These are phyloP conservation scores for Naumovozyma baii DNA, from an alignment of 805 yeast species.

Conservation along the genomic window DNA sequence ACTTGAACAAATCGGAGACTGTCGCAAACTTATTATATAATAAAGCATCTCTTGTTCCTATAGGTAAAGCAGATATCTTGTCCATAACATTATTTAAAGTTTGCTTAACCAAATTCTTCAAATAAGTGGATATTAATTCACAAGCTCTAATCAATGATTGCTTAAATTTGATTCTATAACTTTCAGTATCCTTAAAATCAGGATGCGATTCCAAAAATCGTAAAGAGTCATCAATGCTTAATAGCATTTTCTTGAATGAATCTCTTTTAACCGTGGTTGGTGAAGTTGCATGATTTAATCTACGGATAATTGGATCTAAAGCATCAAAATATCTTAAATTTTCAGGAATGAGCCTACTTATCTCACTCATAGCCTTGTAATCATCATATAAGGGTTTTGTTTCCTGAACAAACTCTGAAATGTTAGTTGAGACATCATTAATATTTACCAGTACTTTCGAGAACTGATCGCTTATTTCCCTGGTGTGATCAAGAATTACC, in stretches of 20 bases:
- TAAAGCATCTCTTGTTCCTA: conserved; percentile 46
- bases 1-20: conserved; percentile 34
- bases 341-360: conserved; percentile 47
- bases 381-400: conserved; percentile 38
- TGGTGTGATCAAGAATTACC: conserved; percentile 31
- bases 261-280: conserved; percentile 47
- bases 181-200: conserved; percentile 60
- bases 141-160: conserved; percentile 78
- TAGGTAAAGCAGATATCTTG: conserved; percentile 13
- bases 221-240: conserved; percentile 57
- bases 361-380: conserved; percentile 39
- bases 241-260: conserved; percentile 45
- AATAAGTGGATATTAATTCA: conserved; percentile 61
- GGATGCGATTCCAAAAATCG: conserved; percentile 44
- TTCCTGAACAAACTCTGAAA: conserved; percentile 35
- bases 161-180: conserved; percentile 61
- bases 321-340: conserved; percentile 59
- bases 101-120: conserved; percentile 35
- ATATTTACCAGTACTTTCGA: conserved; percentile 27
- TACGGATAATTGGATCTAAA: conserved; percentile 58
- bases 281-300: conserved; percentile 63
- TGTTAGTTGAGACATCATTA: conserved; percentile 22
- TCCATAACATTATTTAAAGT: conserved; percentile 24
- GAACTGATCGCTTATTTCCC: conserved; percentile 26
- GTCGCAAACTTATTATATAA: conserved; percentile 54